Conservation (phyloP, 306 rosid species). For the Arachis hypogaea region DNA sequence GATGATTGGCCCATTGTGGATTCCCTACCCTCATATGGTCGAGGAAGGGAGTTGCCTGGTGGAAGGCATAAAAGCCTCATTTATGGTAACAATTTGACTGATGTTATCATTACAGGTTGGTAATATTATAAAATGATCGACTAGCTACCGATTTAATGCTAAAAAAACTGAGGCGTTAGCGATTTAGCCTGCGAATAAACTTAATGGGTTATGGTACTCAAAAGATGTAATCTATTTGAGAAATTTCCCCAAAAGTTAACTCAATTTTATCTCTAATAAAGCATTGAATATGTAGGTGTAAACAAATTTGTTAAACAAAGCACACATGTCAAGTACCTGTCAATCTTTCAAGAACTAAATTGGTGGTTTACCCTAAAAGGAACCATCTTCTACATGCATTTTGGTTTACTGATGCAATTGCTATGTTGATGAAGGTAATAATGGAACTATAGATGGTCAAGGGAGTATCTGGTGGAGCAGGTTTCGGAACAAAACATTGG, state of each 20-base stretch:
- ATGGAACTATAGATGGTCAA: slow-evolving; percentile 78
- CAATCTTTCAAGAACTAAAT: too few species aligned
- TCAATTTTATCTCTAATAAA: too few species aligned
- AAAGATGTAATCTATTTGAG: too few species aligned
- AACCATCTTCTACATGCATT: neutral
- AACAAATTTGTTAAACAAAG: too few species aligned
- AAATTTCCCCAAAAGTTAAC: too few species aligned
- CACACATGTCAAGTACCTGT: too few species aligned
- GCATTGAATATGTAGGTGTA: too few species aligned
- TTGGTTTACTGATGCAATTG: slow-evolving; percentile 38
- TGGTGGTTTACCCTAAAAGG: too few species aligned
- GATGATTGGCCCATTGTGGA: slow-evolving; percentile 75
- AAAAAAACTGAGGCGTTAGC: too few species aligned
- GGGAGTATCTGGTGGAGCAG: slow-evolving; percentile 78
- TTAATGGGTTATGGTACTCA: too few species aligned
- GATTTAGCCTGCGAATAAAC: too few species aligned
- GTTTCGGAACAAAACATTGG: slow-evolving; percentile 60
- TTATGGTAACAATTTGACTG: slow-evolving; percentile 70
- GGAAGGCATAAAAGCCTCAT: slow-evolving; percentile 79
- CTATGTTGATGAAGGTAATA: slow-evolving; percentile 59
- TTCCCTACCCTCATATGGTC: slow-evolving; percentile 87
- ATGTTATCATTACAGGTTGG: slow-evolving; percentile 76
- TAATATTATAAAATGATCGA: slow-evolving; percentile 4
- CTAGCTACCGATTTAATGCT: too few species aligned
- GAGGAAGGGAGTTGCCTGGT: slow-evolving; percentile 87